Evolutionary conservation across 192 early-diverging fungal genomes (phyloP).

Genomic region (Entomortierella beljakovae): DNA sequence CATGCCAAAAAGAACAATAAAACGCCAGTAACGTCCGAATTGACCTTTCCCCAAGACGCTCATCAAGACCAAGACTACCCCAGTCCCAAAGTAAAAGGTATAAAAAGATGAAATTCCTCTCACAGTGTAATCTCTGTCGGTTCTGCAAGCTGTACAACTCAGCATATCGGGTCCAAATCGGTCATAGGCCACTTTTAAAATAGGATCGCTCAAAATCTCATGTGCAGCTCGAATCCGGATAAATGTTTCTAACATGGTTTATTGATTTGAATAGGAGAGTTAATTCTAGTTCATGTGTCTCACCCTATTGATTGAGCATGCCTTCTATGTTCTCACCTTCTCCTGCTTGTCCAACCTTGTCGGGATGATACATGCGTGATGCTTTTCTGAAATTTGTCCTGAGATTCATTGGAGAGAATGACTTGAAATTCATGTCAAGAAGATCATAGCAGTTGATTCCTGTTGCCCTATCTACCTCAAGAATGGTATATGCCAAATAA

Average conservation of each 20-base stretch:
- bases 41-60: conserved; percentile 61
- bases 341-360: conserved; percentile 42
- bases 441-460: conserved; percentile 54
- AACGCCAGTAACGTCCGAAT: conserved; percentile 61
- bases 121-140: conserved; percentile 35
- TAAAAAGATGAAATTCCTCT: conserved; percentile 21
- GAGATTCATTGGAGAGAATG: conserved; percentile 51
- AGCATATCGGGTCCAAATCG: conserved; percentile 52
- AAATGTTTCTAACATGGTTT: conserved; percentile 47
- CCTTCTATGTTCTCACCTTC: conserved; percentile 30
- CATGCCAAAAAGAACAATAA: conserved; percentile 58
- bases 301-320: too few species aligned
- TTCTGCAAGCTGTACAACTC: conserved; percentile 44
- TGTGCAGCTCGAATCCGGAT: conserved; percentile 51
- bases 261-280: too few species aligned
- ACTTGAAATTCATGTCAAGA: conserved; percentile 40
- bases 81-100: conserved; percentile 56
- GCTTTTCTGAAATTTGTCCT: conserved; percentile 54
- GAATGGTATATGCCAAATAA: conserved; percentile 58
- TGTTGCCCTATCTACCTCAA: conserved; percentile 47
- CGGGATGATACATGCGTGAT: conserved; percentile 51
- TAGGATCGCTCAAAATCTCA: conserved; percentile 52
- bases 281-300: too few species aligned
- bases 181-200: conserved; percentile 51
- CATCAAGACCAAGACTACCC: conserved; percentile 52